A percentile compares a stretch with the other conserved stretches of the same genome.
These are phyloP conservation scores for Wickerhamomyces queroliae DNA, from an alignment of 805 yeast species.

Conservation along the genomic window DNA sequence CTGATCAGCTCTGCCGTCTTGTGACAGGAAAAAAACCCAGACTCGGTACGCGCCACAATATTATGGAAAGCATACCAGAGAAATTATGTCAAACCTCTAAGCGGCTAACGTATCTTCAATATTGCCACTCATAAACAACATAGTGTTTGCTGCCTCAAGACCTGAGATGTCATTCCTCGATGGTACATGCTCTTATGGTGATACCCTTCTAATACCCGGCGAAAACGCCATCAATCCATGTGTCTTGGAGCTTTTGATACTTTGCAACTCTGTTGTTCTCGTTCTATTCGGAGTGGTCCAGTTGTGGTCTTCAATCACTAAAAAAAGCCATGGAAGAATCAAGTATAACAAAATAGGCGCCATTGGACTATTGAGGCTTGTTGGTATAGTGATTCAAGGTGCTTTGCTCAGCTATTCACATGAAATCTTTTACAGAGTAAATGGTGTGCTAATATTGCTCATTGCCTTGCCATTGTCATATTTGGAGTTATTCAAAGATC, in stretches of 20 bases:
- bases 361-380: conserved; percentile 7
- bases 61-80: too few relatives aligned
- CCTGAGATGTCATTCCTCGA: neutral
- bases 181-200: conserved; percentile 6
- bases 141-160: too few relatives aligned
- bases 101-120: too few relatives aligned
- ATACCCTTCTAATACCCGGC: conserved; percentile 13
- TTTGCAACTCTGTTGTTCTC: conserved; percentile 6
- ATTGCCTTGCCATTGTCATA: conserved; percentile 37
- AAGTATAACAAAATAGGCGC: conserved; percentile 12
- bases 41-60: too few relatives aligned
- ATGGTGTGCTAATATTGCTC: conserved; percentile 12
- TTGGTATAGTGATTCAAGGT: conserved; percentile 5
- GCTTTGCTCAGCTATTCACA: conserved; percentile 2
- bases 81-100: too few relatives aligned
- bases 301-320: conserved; percentile 1
- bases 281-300: conserved; percentile 13
- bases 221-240: conserved; percentile 24
- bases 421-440: conserved; percentile 3
- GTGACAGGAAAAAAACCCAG: too few relatives aligned
- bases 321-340: neutral
- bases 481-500: conserved; percentile 35
- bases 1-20: too few relatives aligned
- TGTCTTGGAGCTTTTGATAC: conserved; percentile 11
- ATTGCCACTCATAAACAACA: too few relatives aligned